Base-by-base conservation (phyloP, 2,329 filamentous ascomycete genomes). In the Penicillium sp. region DNA sequence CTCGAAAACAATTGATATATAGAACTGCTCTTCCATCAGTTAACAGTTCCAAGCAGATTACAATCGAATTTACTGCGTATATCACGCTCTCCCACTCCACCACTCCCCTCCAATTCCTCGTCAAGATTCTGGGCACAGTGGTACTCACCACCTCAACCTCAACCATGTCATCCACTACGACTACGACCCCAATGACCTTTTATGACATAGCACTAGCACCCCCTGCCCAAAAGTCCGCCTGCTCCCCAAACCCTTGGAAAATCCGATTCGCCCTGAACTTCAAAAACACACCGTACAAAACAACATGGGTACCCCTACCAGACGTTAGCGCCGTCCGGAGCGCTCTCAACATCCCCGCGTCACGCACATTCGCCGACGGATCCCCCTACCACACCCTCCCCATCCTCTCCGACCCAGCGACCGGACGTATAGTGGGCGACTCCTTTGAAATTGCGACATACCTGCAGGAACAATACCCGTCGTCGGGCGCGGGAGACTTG, bases 371-470 rank as follows among this genome's bases (percentile, higher is more conserved):
- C 49, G 71, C 70, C 53, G 75, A 84, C 56, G 80, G 77, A 83
- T 45, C 61, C 68, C 0, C 49, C 57, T 21, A 75, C 72, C 73
- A 73, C 0, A 61, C 58, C 5, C 53, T 64, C 0, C 82, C 82
- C 2, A 71, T 83, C 37, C 62, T 84, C 21, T 57, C 68, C 1
- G 77, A 83, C 44, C 61, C 69, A 0, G 48, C 58, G 17, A 75
- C 72, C 7, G 39, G 0, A 60, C 58, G 5, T 51, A 64, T 0
- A 44, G 70, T 84, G 3, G 82, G 82, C 5, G 82, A 85, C 65
- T 80, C 80, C 2, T 82, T 83, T 59, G 82, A 84, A 45, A 85
- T 85, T 52, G 82, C 82, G 6, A 64, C 75, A 24, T 78, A 83
- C 57, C 70, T 85, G 2, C 74, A 84, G 22, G 65, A 72, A 1